Percentiles rank a stretch among this genome's conserved stretches.
Evolutionary conservation across 1,284 basidiomycete species (phyloP).

Genomic region (Coriolopsis trogii): DNA sequence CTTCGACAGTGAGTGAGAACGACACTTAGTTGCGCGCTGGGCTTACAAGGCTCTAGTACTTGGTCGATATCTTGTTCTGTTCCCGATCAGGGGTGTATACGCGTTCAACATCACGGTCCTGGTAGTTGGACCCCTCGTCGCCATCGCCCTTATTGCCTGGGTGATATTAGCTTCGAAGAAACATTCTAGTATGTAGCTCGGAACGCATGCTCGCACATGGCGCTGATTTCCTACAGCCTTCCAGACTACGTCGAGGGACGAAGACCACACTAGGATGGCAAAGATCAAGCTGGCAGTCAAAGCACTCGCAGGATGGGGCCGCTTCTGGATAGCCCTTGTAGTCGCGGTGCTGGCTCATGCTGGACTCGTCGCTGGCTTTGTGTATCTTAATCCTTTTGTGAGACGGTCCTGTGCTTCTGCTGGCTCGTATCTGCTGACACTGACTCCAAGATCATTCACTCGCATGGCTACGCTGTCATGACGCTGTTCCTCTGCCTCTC

Average conservation of each 20-base stretch:
- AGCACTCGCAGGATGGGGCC: slow-evolving; percentile 38
- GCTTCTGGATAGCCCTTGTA: slow-evolving; percentile 62
- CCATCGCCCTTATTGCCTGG: slow-evolving; percentile 46
- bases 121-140: slow-evolving; percentile 59
- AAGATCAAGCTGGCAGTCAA: slow-evolving; percentile 18
- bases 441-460: slow-evolving; percentile 57
- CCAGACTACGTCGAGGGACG: background rate
- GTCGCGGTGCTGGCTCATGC: slow-evolving; percentile 49
- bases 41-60: slow-evolving; percentile 69
- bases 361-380: slow-evolving; percentile 50
- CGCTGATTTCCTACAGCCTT: too few relatives aligned
- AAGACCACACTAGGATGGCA: slow-evolving; percentile 6
- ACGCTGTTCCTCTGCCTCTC: slow-evolving; percentile 51
- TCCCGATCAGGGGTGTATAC: slow-evolving; percentile 53
- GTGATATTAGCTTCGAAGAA: slow-evolving; percentile 26
- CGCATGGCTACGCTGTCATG: slow-evolving; percentile 55
- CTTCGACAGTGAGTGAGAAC: slow-evolving; percentile 67
- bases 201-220: too few relatives aligned
- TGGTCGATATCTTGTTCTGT: slow-evolving; percentile 53
- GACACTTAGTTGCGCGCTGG: too few relatives aligned
- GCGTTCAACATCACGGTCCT: slow-evolving; percentile 62
- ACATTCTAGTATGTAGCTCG: slow-evolving; percentile 25
- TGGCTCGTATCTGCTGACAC: background rate
- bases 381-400: slow-evolving; percentile 66
- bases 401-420: slow-evolving; percentile 31